Base-by-base conservation (phyloP, 148 eudicot genomes). In the Chenopodium quinoa region DNA sequence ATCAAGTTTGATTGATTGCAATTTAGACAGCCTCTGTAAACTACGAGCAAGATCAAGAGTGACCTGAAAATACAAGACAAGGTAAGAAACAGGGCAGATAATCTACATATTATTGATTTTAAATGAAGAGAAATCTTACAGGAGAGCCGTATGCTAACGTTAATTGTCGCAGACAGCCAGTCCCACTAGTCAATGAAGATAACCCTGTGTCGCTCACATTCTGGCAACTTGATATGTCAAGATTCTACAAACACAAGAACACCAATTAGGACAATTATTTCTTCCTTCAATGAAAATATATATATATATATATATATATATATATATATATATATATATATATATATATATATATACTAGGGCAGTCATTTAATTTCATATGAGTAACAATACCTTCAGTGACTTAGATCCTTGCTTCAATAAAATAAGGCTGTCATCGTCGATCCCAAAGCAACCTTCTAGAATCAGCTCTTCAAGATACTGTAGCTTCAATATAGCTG, bases 381-480 rank as follows among this genome's bases (percentile, higher is more conserved):
- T 11, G 14, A 67, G 64, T 75, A 62, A 46, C 23, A 27, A 31
- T 93, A 95, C 98, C 98, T 95, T 79, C 58, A 95, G 78, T 27
- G 97, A 91, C 71, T 86, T 91, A 82, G 93, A 90, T 71, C 93
- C 97, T 82, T 88, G 94, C 75, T 91, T 89, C 75, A 91, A 84
- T 37, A 83, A 83, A 58, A 87, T 78, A 82, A 95, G 92, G 84
- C 93, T 89, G 50, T 89, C 92, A 83, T 92, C 97, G 79, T 92
- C 91, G 47, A 95, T 88, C n/a, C 94, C 96, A 83, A 85, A 91
- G 79, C 98, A 95, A 37, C 97, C 98, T 91, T 95, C 97, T 58
- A 95, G 87, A 78, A 88, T 87, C 86, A 95, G 86, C 75, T 91
- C 91, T 83, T 95, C 93, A 22, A 95, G 92, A 85, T 83, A 64